Percentiles rank a stretch among this genome's conserved stretches.
Evolutionary conservation across 2,329 filamentous ascomycete species (phyloP).

Genomic region (Phoma sp.): DNA sequence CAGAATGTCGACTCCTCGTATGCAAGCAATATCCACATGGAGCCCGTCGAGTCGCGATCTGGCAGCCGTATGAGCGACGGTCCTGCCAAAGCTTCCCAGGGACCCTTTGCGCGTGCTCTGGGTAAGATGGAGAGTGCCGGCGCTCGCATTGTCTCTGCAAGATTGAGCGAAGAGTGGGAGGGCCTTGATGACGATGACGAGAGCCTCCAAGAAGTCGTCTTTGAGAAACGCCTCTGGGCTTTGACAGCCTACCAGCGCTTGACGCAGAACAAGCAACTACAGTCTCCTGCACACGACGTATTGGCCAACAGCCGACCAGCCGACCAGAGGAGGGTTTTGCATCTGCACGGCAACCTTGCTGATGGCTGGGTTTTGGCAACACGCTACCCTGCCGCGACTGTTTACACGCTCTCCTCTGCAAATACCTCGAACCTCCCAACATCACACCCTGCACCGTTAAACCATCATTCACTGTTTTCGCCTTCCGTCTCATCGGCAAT

Average conservation of each 20-base stretch:
- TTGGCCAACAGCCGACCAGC: slow-evolving; percentile 29
- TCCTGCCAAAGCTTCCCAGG: slow-evolving; percentile 23
- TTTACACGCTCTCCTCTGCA: slow-evolving; percentile 35
- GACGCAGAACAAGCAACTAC: slow-evolving; percentile 37
- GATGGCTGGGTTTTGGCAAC: slow-evolving; percentile 39
- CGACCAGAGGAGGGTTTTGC: slow-evolving; percentile 33
- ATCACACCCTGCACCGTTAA: slow-evolving; percentile 35
- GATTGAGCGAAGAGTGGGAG: slow-evolving; percentile 39
- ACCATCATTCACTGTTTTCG: slow-evolving; percentile 37
- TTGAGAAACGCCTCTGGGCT: slow-evolving; percentile 40
- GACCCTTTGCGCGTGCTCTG: slow-evolving; percentile 33
- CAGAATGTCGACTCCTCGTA: slow-evolving; percentile 17
- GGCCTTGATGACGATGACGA: slow-evolving; percentile 35
- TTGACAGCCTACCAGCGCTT: slow-evolving; percentile 36
- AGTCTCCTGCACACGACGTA: slow-evolving; percentile 35
- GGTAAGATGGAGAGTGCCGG: slow-evolving; percentile 38
- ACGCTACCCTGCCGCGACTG: slow-evolving; percentile 32
- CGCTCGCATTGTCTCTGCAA: slow-evolving; percentile 33
- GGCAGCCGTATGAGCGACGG: slow-evolving; percentile 30
- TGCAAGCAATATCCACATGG: slow-evolving; percentile 26
- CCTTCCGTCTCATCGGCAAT: slow-evolving; percentile 30
- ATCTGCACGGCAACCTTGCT: slow-evolving; percentile 37
- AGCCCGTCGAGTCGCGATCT: slow-evolving; percentile 31
- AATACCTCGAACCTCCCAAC: slow-evolving; percentile 27
- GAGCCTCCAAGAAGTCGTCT: slow-evolving; percentile 34